Evolutionary conservation across 306 rosid species (phyloP).

Genomic region (Vigna reflexopilosa): DNA sequence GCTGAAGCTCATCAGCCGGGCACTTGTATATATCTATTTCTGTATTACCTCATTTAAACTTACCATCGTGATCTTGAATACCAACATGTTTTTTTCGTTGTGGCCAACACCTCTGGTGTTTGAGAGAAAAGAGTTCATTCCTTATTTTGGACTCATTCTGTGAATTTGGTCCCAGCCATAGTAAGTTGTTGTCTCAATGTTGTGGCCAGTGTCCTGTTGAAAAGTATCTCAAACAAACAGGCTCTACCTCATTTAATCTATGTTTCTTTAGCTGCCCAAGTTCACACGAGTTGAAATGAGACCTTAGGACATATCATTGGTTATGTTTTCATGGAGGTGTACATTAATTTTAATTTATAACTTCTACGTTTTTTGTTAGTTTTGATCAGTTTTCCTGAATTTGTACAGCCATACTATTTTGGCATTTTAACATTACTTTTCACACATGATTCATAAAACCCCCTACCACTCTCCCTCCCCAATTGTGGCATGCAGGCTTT

Average conservation of each 20-base stretch:
- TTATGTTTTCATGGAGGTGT: background rate
- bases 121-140: background rate
- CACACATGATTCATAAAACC: background rate
- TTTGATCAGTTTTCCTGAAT: background rate
- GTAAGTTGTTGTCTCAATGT: background rate
- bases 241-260: background rate
- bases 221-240: background rate
- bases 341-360: background rate
- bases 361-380: background rate
- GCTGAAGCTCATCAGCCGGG: background rate
- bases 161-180: background rate
- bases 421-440: background rate
- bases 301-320: background rate
- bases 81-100: background rate
- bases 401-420: background rate
- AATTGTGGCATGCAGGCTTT: constrained; percentile 65
- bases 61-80: constrained; percentile 15
- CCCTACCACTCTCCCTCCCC: background rate
- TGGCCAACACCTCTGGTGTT: background rate
- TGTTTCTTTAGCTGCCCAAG: constrained; percentile 2
- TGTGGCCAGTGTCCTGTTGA: background rate
- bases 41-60: background rate
- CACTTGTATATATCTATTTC: constrained; percentile 3
- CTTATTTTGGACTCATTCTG: background rate
- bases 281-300: background rate